Conservation (phyloP, 495 filamentous ascomycete species). For the Aspergillus taichungensis region DNA sequence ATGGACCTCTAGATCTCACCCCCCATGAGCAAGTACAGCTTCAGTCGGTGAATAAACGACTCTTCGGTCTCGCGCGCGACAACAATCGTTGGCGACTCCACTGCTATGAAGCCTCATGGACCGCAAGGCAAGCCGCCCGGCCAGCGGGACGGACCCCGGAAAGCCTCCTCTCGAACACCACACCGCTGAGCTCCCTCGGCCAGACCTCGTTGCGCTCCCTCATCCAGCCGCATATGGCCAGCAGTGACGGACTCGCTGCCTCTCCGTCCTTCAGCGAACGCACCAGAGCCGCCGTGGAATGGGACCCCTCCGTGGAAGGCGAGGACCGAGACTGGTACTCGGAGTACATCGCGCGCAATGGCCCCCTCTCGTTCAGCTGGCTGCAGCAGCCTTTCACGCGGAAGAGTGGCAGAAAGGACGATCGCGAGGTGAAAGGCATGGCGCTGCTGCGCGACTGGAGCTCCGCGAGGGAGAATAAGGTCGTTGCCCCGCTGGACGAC, state of each 20-base stretch:
- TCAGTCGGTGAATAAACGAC: conserved; percentile 60
- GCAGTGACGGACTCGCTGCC: conserved; percentile 3
- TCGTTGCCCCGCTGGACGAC: conserved; percentile 74
- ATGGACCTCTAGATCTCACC: conserved; percentile 49
- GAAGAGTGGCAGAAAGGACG: conserved; percentile 29
- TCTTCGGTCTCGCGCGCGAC: conserved; percentile 64
- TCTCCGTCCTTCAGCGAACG: conserved; percentile 27
- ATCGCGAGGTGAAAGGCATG: conserved; percentile 51
- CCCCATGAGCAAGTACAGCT: conserved; percentile 59
- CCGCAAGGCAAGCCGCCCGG: conserved; percentile 31
- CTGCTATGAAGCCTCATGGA: conserved; percentile 62
- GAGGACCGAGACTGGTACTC: conserved; percentile 68
- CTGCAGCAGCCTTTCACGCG: conserved; percentile 48
- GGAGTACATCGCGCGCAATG: conserved; percentile 80
- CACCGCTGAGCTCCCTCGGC: conserved; percentile 26
- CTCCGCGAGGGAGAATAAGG: conserved; percentile 41
- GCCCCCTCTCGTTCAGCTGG: conserved; percentile 65
- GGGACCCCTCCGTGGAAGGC: conserved; percentile 68
- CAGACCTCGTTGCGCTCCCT: conserved; percentile 28
- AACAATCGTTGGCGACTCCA: conserved; percentile 65
- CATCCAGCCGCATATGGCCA: conserved; percentile 24
- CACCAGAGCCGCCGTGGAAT: conserved; percentile 56
- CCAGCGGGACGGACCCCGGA: conserved; percentile 18
- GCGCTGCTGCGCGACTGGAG: conserved; percentile 50
- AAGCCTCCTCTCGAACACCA: conserved; percentile 20